phyloP scores from a whole-genome alignment of 306 rosid genomes.

The Amphicarpaea edgeworthii region DNA sequence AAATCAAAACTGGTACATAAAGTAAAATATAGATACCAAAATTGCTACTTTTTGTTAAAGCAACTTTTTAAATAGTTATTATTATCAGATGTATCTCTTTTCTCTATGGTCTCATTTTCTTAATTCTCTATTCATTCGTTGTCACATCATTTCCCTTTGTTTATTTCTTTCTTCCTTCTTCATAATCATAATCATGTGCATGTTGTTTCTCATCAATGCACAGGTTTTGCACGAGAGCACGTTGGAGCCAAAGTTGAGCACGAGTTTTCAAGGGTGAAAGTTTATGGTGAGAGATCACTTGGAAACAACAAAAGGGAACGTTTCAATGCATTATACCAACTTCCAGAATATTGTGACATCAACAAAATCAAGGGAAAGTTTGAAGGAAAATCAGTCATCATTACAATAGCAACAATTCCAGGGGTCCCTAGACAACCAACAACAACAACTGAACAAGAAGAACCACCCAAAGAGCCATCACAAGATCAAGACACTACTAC shows the following conservation, averaged over 20 bases:
- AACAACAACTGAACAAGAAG: slow-evolving; percentile 24
- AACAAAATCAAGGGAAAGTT: slow-evolving; percentile 32
- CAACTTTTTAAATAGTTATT: background rate
- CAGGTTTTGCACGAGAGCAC: slow-evolving; percentile 44
- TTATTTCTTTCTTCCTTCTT: background rate
- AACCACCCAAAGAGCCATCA: background rate
- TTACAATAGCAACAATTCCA: slow-evolving; percentile 44
- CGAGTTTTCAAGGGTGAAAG: slow-evolving; percentile 40
- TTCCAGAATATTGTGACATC: slow-evolving; percentile 47
- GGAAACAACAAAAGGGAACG: slow-evolving; percentile 27
- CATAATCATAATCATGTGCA: background rate
- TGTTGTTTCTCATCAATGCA: background rate
- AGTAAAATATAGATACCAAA: no score
- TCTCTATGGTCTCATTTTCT: no score
- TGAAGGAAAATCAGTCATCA: slow-evolving; percentile 40
- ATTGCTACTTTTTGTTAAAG: background rate
- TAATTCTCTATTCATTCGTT: no score
- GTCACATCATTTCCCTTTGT: background rate
- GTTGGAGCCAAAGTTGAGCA: slow-evolving; percentile 48
- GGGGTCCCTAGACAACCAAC: background rate
- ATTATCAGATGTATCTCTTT: no score
- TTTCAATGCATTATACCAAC: slow-evolving; percentile 40
- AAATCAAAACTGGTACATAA: background rate
- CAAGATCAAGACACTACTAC: no score
- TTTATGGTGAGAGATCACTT: slow-evolving; percentile 51